These are phyloP conservation scores for Aspergillus clavatus DNA, from an alignment of 2,329 filamentous ascomycete species.

Conservation along the genomic window DNA sequence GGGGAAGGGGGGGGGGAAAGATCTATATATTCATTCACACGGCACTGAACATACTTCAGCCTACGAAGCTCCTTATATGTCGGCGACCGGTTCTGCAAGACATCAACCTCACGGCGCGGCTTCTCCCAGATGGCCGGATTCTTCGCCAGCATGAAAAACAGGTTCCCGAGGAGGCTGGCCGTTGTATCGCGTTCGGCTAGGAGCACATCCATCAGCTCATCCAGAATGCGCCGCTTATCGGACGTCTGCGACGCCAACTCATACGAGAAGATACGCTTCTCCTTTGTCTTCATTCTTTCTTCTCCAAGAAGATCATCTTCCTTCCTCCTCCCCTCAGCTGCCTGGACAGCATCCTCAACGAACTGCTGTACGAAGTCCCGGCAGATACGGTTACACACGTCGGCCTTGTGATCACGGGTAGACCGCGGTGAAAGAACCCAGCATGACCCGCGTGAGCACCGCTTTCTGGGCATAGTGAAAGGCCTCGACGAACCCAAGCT, in stretches of 20 bases:
- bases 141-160: conserved; percentile 29
- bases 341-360: conserved; percentile 15
- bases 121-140: conserved; percentile 23
- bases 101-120: conserved; percentile 16
- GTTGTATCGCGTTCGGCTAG: conserved; percentile 38
- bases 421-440: conserved; percentile 21
- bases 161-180: conserved; percentile 31
- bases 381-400: conserved; percentile 10
- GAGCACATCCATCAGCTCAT: conserved; percentile 43
- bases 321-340: conserved; percentile 11
- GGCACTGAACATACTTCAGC: conserved; percentile 5
- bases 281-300: background rate
- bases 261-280: conserved; percentile 53
- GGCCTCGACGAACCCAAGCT: conserved; percentile 29
- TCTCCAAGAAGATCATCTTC: no score
- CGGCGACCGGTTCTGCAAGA: conserved; percentile 1
- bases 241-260: conserved; percentile 49
- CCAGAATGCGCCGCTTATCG: conserved; percentile 44
- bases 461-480: conserved; percentile 30
- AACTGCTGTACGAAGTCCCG: conserved; percentile 4
- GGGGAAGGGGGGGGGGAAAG: no score
- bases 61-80: conserved; percentile 6
- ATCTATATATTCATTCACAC: conserved; percentile 10
- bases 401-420: conserved; percentile 13
- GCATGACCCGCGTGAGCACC: conserved; percentile 26